Conservation (phyloP, 495 filamentous ascomycete species). For the Chaetomium tenue region DNA sequence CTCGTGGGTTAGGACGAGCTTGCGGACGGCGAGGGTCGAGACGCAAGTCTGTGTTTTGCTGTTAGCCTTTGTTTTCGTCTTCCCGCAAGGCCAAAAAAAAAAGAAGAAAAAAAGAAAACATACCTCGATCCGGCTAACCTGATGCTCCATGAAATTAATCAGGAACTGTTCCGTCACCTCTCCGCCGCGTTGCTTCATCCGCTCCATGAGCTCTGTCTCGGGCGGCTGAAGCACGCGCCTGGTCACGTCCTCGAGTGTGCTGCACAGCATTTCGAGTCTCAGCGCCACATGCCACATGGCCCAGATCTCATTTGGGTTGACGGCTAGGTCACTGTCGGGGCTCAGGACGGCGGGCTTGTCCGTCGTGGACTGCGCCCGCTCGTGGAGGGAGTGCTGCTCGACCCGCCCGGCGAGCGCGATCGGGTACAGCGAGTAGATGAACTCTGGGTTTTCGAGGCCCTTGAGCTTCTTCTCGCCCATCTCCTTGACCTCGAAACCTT, state of each 20-base stretch:
- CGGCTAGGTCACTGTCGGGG: constrained; percentile 56
- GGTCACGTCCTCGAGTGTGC: constrained; percentile 68
- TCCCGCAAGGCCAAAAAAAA: neutral
- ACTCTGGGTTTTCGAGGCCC: constrained; percentile 94
- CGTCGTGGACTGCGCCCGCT: constrained; percentile 36
- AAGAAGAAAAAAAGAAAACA: constrained; percentile 31
- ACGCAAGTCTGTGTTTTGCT: constrained; percentile 31
- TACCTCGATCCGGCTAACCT: constrained; percentile 93
- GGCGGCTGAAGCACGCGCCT: constrained; percentile 60
- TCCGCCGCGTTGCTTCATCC: constrained; percentile 77
- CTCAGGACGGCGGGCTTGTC: constrained; percentile 47
- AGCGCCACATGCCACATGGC: constrained; percentile 84
- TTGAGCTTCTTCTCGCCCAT: constrained; percentile 93
- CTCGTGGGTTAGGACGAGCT: constrained; percentile 52
- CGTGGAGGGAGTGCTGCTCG: constrained; percentile 60
- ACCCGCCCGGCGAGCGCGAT: constrained; percentile 78
- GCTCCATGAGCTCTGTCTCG: constrained; percentile 76
- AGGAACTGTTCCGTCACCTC: constrained; percentile 85
- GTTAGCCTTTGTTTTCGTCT: neutral
- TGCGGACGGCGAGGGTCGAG: constrained; percentile 62
- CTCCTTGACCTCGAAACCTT: constrained; percentile 96
- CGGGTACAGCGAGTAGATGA: constrained; percentile 90
- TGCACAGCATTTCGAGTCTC: constrained; percentile 88
- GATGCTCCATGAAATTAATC: constrained; percentile 85
- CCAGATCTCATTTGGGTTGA: constrained; percentile 85